Evolutionary conservation across 805 yeast species (phyloP).

Genomic region (Pichia sporocuriosa): DNA sequence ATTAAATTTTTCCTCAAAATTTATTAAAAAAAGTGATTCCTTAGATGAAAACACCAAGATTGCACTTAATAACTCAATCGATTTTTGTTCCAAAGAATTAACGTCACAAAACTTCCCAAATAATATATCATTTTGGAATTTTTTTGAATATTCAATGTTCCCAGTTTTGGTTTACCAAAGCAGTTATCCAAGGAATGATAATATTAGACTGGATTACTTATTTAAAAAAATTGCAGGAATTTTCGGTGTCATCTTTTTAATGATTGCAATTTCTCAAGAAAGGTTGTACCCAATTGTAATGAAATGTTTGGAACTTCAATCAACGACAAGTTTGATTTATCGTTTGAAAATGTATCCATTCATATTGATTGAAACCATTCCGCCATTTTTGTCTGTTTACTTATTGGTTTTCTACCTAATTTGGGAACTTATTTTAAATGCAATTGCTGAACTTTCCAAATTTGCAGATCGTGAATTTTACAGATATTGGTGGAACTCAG

Average conservation of each 20-base stretch:
- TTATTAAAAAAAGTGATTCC: conserved; percentile 32
- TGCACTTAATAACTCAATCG: conserved; percentile 42
- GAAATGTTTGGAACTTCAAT: conserved; percentile 48
- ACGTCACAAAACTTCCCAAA: conserved; percentile 64
- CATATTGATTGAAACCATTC: conserved; percentile 64
- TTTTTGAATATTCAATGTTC: conserved; percentile 73
- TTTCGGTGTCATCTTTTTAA: conserved; percentile 77
- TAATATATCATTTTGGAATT: conserved; percentile 60
- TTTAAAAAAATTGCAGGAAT: conserved; percentile 66
- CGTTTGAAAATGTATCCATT: conserved; percentile 46
- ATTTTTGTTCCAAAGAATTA: conserved; percentile 70
- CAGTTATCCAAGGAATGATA: conserved; percentile 69
- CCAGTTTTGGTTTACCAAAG: conserved; percentile 85
- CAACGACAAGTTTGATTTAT: conserved; percentile 37
- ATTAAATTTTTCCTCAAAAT: conserved; percentile 40
- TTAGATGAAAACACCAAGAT: conserved; percentile 27
- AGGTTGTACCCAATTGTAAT: conserved; percentile 64
- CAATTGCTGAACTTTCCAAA: conserved; percentile 78
- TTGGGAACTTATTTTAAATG: conserved; percentile 91
- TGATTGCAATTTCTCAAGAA: conserved; percentile 73
- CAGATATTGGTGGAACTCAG: conserved; percentile 97
- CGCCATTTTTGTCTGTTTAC: conserved; percentile 72
- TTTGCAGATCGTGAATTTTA: conserved; percentile 92
- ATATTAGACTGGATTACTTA: conserved; percentile 64
- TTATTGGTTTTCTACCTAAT: conserved; percentile 77